Evolutionary conservation across 371 early-diverging fungal genomes (phyloP).

Genomic region (Rhizomucor pusillus): DNA sequence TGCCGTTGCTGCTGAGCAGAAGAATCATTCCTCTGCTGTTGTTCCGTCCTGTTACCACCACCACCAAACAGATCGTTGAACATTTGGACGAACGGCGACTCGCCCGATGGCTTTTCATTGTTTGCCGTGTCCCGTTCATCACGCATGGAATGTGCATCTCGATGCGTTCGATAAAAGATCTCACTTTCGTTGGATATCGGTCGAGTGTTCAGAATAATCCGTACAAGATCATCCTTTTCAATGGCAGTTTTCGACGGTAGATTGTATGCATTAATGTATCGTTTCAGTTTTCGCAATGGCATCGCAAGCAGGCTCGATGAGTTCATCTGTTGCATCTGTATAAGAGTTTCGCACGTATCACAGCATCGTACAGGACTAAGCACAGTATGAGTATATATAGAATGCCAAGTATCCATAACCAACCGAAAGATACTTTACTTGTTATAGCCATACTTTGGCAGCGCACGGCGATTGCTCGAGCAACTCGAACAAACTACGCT

Average conservation of each 20-base stretch:
- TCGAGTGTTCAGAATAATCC: conserved; percentile 38
- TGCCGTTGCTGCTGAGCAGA: neutral
- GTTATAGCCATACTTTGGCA: conserved; percentile 51
- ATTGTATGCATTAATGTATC: conserved; percentile 40
- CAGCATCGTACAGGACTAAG: conserved; percentile 43
- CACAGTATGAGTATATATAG: neutral
- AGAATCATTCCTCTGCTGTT: conserved; percentile 4
- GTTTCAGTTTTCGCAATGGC: conserved; percentile 31
- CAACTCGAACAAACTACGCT: conserved; percentile 43
- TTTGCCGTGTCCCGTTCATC: neutral
- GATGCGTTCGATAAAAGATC: conserved; percentile 28
- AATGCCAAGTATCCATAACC: conserved; percentile 1
- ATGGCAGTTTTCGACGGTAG: conserved; percentile 33
- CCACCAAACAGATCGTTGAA: conserved; percentile 14
- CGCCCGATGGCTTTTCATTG: neutral
- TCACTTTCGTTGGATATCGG: conserved; percentile 48
- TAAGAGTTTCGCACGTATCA: conserved; percentile 35
- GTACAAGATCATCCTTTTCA: conserved; percentile 46
- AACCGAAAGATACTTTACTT: conserved; percentile 28
- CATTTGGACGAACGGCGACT: conserved; percentile 6
- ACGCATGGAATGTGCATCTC: neutral
- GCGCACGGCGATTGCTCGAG: conserved; percentile 27
- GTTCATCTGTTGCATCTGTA: conserved; percentile 43
- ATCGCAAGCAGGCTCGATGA: conserved; percentile 23
- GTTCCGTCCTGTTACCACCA: neutral